phyloP scores from a whole-genome alignment of 1,139 yeast species.

The Torulaspora globosa region DNA sequence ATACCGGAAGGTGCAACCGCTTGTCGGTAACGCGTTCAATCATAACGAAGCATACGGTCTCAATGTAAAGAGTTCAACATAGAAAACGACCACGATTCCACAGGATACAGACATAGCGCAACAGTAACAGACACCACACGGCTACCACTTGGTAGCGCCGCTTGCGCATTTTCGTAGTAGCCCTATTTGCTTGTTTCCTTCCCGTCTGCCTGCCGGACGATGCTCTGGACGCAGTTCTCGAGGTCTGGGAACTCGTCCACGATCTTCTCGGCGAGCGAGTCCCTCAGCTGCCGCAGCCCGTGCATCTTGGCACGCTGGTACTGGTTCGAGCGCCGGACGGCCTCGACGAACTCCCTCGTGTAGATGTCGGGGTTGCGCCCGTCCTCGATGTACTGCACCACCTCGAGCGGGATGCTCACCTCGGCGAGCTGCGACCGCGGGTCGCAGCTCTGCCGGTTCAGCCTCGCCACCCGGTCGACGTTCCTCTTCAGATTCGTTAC shows the following conservation, averaged over 20 bases:
- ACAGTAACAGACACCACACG: no score
- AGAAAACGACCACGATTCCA: no score
- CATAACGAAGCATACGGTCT: no score
- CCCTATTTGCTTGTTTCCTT: no score
- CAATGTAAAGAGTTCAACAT: no score
- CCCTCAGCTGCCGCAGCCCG: slow-evolving; percentile 56
- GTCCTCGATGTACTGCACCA: slow-evolving; percentile 80
- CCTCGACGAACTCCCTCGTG: slow-evolving; percentile 92
- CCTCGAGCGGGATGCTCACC: slow-evolving; percentile 68
- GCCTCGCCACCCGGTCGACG: slow-evolving; percentile 34
- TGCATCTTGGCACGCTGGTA: slow-evolving; percentile 76
- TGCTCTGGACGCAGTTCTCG: slow-evolving; percentile 48
- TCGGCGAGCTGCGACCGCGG: slow-evolving; percentile 37
- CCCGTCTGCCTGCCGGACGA: slow-evolving; percentile 41
- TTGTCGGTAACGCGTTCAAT: no score
- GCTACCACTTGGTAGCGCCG: no score
- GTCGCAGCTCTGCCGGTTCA: slow-evolving; percentile 34
- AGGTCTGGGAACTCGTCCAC: slow-evolving; percentile 75
- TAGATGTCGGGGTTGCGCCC: slow-evolving; percentile 97
- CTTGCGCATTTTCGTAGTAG: no score
- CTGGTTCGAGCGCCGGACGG: slow-evolving; percentile 83
- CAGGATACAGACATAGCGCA: no score
- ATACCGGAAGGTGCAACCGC: no score
- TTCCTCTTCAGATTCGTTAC: slow-evolving; percentile 40
- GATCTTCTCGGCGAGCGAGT: slow-evolving; percentile 64